A percentile compares a stretch with the other conserved stretches of the same genome.
These are phyloP conservation scores for Candida sp. DNA, from an alignment of 1,139 yeast genomes.

Conservation along the genomic window DNA sequence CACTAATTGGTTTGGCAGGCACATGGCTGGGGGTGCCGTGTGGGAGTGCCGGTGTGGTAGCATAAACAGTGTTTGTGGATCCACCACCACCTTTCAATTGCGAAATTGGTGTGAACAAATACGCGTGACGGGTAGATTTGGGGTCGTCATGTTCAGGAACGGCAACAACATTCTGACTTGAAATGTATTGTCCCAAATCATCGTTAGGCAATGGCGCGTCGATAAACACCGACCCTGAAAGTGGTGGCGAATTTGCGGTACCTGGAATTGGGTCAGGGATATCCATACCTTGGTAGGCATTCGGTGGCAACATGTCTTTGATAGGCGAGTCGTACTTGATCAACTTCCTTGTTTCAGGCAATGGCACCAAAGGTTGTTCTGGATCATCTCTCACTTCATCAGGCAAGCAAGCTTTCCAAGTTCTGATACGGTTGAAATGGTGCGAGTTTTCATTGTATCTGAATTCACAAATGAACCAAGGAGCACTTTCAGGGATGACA, in stretches of 20 bases:
- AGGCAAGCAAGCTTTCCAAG: conserved; percentile 99
- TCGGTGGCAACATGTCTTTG: conserved; percentile 72
- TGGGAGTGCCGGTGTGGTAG: conserved; percentile 20
- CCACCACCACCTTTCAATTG: conserved; percentile 47
- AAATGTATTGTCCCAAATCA: conserved; percentile 75
- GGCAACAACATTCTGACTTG: conserved; percentile 52
- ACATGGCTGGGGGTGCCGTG: conserved; percentile 18
- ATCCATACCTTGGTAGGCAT: conserved; percentile 73
- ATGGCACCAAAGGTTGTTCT: conserved; percentile 74
- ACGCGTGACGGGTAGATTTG: conserved; percentile 40
- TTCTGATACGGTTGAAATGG: conserved; percentile 91
- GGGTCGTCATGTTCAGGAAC: conserved; percentile 66
- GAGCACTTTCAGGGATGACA: conserved; percentile 69
- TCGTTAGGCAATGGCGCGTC: conserved; percentile 78
- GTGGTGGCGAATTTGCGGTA: conserved; percentile 80
- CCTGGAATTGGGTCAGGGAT: conserved; percentile 87
- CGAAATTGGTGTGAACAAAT: conserved; percentile 50
- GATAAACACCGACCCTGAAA: conserved; percentile 87
- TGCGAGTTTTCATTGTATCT: conserved; percentile 92
- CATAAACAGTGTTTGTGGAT: conserved; percentile 28
- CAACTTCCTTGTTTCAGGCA: conserved; percentile 62
- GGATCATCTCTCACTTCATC: conserved; percentile 90
- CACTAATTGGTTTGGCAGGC: conserved; percentile 12
- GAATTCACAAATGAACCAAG: conserved; percentile 93
- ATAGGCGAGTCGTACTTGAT: conserved; percentile 85